A percentile compares a stretch with the other conserved stretches of the same genome.
Evolutionary conservation across 83 land plant species (phyloP).

Genomic region (Thuja plicata): DNA sequence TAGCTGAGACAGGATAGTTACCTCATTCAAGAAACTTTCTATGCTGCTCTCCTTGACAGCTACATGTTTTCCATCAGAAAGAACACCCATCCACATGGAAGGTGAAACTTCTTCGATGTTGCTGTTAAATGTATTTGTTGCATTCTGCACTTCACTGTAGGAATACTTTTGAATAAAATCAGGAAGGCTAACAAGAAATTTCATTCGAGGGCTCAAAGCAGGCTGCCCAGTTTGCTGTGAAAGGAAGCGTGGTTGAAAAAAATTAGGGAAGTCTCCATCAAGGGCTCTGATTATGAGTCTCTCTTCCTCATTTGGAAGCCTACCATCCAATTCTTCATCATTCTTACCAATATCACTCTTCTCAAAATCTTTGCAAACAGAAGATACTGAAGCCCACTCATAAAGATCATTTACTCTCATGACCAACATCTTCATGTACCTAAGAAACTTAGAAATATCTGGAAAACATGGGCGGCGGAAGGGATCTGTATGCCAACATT

Average conservation of each 20-base stretch:
- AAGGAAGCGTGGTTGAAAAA: not conserved
- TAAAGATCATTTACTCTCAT: constrained; percentile 1
- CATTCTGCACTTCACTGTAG: not conserved
- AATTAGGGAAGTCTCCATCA: not conserved
- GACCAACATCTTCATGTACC: not conserved
- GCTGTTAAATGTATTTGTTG: not conserved
- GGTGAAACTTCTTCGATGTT: not conserved
- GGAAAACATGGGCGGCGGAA: constrained; percentile 31
- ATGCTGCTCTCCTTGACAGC: constrained; percentile 1
- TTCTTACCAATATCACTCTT: not conserved
- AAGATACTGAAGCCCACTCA: not conserved
- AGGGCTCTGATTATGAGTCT: not conserved
- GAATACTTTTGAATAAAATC: not conserved
- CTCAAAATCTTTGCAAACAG: constrained; percentile 4
- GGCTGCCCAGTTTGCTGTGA: not conserved
- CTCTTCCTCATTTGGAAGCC: not conserved
- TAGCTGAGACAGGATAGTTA: not conserved
- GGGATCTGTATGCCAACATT: constrained; percentile 58
- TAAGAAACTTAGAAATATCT: not conserved
- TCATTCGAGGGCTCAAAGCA: not conserved
- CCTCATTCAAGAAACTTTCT: constrained; percentile 2
- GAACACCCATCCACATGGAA: constrained; percentile 5
- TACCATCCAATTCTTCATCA: constrained; percentile 4
- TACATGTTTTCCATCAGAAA: constrained; percentile 1
- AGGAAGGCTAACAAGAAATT: constrained; percentile 1